Evolutionary conservation across 768 basidiomycete genomes (phyloP), one percentile per base, ranked within the genome.

Genomic region (Calocybe cyanea): DNA sequence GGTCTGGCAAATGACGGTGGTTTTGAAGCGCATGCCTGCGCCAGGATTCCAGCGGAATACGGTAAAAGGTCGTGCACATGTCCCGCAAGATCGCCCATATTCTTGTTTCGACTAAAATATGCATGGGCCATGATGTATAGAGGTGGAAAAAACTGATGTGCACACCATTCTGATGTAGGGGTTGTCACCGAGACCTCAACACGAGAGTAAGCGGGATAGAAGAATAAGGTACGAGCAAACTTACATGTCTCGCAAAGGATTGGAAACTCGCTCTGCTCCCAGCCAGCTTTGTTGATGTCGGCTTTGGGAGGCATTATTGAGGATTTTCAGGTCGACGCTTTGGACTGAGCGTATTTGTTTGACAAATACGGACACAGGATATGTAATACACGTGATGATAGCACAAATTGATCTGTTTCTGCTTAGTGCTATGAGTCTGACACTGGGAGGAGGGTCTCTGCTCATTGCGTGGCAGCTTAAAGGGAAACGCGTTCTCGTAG

Each of bases 1-100:
- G 3, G 94, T 95, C 65, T 95, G 94, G 67, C 93, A 96, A 50
- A 97, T 83, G 50, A 96, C 92, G 9, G 96, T 99, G 48, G 92
- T 88, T 75, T 98, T 98, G 81, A 80, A 97, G 21, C 95, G 84
- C 63, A 84, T 86, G 33, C 93, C 95, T 2, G 83, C 71, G 36
- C 96, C 96, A 2, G 96, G 94, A 60, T 97, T 95, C 96, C 96
- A 99, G 32, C 92, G 87, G 70, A 99, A 99, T 56, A 97, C 87
- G 38, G 91, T 95, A 69, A 94, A 95, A 2, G 92, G 96, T 18
- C 96, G 80, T 2, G 93, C 92, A 61, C 96, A 99, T 43, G 95
- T 95, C 53, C 97, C 97, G 67, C 96, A 99, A 43, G 92, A 92
- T 20, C 87, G 78, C 3, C 93, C 96, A 52, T 88, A 95, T 60